Base-by-base conservation (phyloP, 1,139 yeast species). In the Candida sanyaensis region DNA sequence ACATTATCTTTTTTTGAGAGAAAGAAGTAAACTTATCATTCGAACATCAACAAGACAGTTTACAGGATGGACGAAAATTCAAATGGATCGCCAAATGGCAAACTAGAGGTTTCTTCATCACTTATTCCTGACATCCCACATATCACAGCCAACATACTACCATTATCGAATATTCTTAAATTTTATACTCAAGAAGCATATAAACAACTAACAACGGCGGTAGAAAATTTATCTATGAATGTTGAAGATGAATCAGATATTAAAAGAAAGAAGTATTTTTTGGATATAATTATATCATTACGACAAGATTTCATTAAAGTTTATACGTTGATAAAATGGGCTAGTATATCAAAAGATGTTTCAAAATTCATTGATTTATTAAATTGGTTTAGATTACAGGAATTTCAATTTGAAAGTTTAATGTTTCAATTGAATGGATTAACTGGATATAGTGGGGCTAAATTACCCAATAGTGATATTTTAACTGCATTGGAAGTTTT, bases 311-410 rank as follows among this genome's bases (percentile, higher is more conserved):
- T 86, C 59, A 78, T 91, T 53, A 85, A 92, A 63, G 66, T 92
- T 3, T 91, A 89, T 56, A 96, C 96, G 4, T 69, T 93, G 43
- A 81, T 87, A 41, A 91, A 91, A 65, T 93, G 98, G 98, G 82
- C 96, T 1, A 76, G 80, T 30, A 84, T 82, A 30, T 77, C 92
- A 10, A 76, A 81, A 45, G 90, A 87, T 48, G 83, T 92, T 47
- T 81, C 86, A 34, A 78, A 78, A 47, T 73, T 91, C 55, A 91
- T 93, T 49, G 98, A 93, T 66, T 75, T 92, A 26, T 81, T 93
- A 52, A 87, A 88, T 51, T 92, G 96, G 95, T 75, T 92, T 42
- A 75, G 96, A 24, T 59, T 63, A 52, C 91, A 89, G 50, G 96
- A 91, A 56, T 84, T 86, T 53, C 82, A 83, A 62, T 80, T 86